phyloP scores from a whole-genome alignment of 2,329 filamentous ascomycete genomes.

The Juglanconis sp. region DNA sequence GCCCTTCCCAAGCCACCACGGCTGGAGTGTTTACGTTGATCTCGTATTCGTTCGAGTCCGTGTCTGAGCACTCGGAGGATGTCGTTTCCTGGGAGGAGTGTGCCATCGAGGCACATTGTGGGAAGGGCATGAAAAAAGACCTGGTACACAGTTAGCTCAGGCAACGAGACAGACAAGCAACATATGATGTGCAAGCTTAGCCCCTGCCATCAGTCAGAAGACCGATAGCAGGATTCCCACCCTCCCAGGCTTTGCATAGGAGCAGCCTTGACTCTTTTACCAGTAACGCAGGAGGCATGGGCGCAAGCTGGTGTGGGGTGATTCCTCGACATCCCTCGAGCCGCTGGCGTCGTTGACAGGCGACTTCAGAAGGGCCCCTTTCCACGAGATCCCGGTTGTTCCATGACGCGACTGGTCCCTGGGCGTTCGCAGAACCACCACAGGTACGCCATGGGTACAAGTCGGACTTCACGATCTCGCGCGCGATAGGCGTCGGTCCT shows the following conservation, averaged over 20 bases:
- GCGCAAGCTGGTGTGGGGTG: neutral
- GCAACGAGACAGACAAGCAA: neutral
- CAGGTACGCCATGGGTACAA: slow-evolving; percentile 6
- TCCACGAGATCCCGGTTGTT: slow-evolving; percentile 11
- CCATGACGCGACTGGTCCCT: slow-evolving; percentile 3
- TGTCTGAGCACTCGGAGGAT: neutral
- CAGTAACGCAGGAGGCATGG: neutral
- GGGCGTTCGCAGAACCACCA: neutral
- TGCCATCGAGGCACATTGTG: neutral
- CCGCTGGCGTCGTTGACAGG: slow-evolving; percentile 1
- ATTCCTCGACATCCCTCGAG: neutral
- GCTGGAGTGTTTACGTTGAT: slow-evolving; percentile 5
- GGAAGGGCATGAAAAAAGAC: neutral
- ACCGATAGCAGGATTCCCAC: slow-evolving; percentile 6
- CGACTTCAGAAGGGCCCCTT: neutral
- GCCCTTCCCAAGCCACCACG: slow-evolving; percentile 1
- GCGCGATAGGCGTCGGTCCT: slow-evolving; percentile 8
- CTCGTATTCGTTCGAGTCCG: neutral
- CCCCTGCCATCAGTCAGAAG: neutral
- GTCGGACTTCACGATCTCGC: slow-evolving; percentile 5
- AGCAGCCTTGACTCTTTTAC: slow-evolving; percentile 13
- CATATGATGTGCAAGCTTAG: neutral
- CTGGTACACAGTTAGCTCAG: neutral
- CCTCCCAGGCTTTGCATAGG: slow-evolving; percentile 13
- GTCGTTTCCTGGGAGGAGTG: neutral